phyloP scores from a whole-genome alignment of 129 eudicot species.

The Lactuca sativa region DNA sequence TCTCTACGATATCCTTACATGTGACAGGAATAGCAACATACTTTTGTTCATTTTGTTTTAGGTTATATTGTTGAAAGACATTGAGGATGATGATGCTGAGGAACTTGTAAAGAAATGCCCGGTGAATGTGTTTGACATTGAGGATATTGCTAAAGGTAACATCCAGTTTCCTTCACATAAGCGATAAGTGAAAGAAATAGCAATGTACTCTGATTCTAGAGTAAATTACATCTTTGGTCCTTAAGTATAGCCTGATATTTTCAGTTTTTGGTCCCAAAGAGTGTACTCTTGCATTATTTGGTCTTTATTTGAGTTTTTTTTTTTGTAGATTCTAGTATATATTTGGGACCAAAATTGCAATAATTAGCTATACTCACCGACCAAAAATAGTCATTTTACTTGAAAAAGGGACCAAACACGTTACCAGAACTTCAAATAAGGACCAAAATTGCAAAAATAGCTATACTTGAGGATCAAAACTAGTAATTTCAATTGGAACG shows the following conservation, averaged over 20 bases:
- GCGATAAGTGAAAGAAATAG: neutral
- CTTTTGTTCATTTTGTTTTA: constrained; percentile 12
- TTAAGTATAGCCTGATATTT: neutral
- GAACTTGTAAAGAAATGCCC: constrained; percentile 76
- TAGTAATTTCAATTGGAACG: too few relatives aligned
- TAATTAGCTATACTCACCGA: neutral
- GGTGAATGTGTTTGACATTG: constrained; percentile 81
- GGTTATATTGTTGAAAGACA: constrained; percentile 74
- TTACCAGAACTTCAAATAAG: neutral
- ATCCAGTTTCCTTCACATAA: neutral
- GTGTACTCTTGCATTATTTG: neutral
- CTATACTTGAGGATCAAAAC: too few relatives aligned
- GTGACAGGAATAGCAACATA: neutral
- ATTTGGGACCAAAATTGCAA: neutral
- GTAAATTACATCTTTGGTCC: neutral
- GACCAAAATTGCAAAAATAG: neutral
- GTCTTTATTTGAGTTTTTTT: too few relatives aligned
- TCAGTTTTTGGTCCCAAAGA: neutral
- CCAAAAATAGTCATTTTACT: neutral
- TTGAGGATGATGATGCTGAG: constrained; percentile 65
- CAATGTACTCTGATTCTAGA: neutral
- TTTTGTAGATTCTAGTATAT: too few relatives aligned
- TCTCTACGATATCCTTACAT: neutral
- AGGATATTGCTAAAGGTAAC: constrained; percentile 69
- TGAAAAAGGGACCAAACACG: too few relatives aligned